Evolutionary conservation across 2,329 filamentous ascomycete genomes (phyloP).

Genomic region (Penicillium polonicum): DNA sequence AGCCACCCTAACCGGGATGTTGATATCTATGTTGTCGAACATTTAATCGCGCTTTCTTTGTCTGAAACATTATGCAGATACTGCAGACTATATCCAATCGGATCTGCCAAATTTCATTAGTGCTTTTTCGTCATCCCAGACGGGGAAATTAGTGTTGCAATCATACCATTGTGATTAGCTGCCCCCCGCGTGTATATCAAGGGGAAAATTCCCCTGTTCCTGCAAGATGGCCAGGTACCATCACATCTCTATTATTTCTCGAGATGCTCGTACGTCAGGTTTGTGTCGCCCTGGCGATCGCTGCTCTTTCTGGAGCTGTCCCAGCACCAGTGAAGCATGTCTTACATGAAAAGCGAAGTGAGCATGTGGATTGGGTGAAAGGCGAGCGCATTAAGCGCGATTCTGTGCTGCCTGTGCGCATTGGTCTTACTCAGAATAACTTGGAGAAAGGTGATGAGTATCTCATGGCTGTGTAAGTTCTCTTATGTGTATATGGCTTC

Average conservation of each 20-base stretch:
- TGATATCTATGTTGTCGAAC: conserved; percentile 7
- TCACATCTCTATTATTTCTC: background rate
- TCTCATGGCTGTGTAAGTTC: conserved; percentile 43
- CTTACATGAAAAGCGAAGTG: conserved; percentile 44
- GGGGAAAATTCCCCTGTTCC: background rate
- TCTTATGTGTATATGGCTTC: background rate
- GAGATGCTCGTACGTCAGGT: conserved; percentile 20
- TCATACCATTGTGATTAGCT: conserved; percentile 3
- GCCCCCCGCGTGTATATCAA: conserved; percentile 17
- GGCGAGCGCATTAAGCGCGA: conserved; percentile 36
- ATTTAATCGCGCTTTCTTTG: conserved; percentile 2
- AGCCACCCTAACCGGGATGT: conserved; percentile 5
- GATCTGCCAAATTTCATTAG: background rate
- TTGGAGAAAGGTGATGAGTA: conserved; percentile 46
- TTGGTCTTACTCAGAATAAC: conserved; percentile 49
- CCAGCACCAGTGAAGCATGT: conserved; percentile 39
- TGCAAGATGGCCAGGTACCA: background rate
- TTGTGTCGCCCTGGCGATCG: conserved; percentile 21
- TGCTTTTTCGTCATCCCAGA: background rate
- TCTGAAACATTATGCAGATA: conserved; percentile 17
- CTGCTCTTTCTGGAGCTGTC: conserved; percentile 25
- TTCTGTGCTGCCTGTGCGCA: conserved; percentile 46
- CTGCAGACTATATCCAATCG: conserved; percentile 16
- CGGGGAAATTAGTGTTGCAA: conserved; percentile 9
- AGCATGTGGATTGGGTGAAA: conserved; percentile 41